Evolutionary conservation across 768 basidiomycete genomes (phyloP), one percentile per base, ranked within the genome.

Genomic region (Lactarius hatsudake): DNA sequence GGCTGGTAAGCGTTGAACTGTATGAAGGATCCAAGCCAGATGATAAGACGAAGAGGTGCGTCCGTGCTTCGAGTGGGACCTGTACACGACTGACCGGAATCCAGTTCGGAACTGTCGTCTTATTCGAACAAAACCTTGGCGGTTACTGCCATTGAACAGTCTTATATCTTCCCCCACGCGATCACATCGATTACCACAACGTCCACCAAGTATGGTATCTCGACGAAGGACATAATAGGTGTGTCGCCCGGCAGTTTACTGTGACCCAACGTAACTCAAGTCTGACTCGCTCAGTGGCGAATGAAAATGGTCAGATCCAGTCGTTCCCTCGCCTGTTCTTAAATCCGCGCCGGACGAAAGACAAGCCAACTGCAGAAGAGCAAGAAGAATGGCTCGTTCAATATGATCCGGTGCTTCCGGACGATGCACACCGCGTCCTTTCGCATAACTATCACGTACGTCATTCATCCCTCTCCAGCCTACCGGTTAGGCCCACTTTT

Each of bases 191-290:
- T 98, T 26, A 76, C 87, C 0, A 82, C 88, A 9, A 96, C 96
- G 0, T 83, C 82, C 20, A 97, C 96, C 0, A 93, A 90, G 76
- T 93, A 88, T 69, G 96, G 96, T 0, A 93, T 98, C 68, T 85
- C 93, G 0, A 83, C 84, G 60, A 94, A 92, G 74, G 93, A 97
- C 72, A 78, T 98, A 32, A 87, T 98, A 59, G 84, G 96, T 95
- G 67, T n/a, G 68, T 55, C 23, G 86, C 80, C n/a, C 20, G 6
- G 4, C 36, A 51, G 6, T 18, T 63, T 43, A 17, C 48, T 32
- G 30, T 18, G 43, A 58, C 3, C 48, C 10, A 60, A 42, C n/a
- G 61, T 60, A 34, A 26, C 28, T 36, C 3, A 40, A 23, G 13
- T 10, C 15, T 30, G 12, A 45, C 36, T 32, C 51, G 28, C 62